Evolutionary conservation across 176 grass and related monocot genomes (phyloP), one percentile per base, ranked within the genome.

Genomic region (Zoysia japonica): DNA sequence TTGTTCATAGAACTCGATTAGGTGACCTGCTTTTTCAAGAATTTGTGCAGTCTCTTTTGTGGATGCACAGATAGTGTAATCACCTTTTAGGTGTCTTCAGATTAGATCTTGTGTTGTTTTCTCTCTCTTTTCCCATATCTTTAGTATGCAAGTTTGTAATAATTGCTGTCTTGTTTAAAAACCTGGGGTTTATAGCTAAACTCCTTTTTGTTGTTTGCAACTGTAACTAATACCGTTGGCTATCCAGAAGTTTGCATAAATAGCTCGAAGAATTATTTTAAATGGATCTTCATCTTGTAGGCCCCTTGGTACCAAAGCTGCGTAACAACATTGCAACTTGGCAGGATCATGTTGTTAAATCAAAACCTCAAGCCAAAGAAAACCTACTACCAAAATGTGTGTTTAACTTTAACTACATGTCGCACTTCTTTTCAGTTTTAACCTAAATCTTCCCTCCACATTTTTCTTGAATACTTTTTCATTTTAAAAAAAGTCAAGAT

Each of bases 1-100:
- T 59, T 82, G 71, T 85, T 65, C 36, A 62, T 39, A 54, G 43
- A 76, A 76, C 87, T 71, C 49, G 56, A 81, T 84, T 89, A 72
- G 87, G 77, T 89, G 55, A 42, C 38, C 65, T 51, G 65, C 66
- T 77, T 55, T 55, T 55, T 53, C 51, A 3, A 42, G 53, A 55
- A 17, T 17, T 16, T 55, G 53, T 55, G 53, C 51, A 53, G 51
- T 53, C 13, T 53, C 11, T 12, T 14, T 53, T 53, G 51, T 53
- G 51, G 13, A 53, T 50, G 51, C 15, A 5, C 53, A 55, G 16
- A 17, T 55, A 55, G 53, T 55, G 53, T 17, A 6, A 55, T 55
- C 15, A 17, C 53, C 15, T 55, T 55, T 55, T 55, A 55, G 53
- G 53, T 55, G 15, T 55, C 53, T 17, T 55, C 13, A 73, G 69